These are phyloP conservation scores for Chlorella sp. DNA, from an alignment of 139 green algal genomes.

Conservation along the genomic window DNA sequence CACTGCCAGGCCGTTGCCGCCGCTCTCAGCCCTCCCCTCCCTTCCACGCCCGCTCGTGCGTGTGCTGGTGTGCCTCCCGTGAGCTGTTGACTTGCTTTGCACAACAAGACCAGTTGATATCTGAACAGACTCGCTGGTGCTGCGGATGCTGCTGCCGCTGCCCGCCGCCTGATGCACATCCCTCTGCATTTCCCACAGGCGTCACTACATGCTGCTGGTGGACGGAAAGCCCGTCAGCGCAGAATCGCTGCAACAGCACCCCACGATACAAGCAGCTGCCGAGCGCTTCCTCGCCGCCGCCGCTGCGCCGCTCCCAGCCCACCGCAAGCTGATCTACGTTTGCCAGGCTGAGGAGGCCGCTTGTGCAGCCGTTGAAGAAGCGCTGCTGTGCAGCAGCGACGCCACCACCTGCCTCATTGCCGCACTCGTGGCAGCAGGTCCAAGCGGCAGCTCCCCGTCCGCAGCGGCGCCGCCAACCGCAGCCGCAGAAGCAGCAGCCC, in stretches of 20 bases:
- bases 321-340: not conserved
- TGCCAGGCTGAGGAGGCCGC: slow-evolving; percentile 9
- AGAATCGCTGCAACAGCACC: not conserved
- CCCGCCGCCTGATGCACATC: too few species aligned
- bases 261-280: not conserved
- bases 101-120: too few species aligned
- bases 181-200: too few species aligned
- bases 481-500: not conserved
- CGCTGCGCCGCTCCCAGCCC: not conserved
- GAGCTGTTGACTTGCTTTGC: too few species aligned
- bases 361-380: not conserved
- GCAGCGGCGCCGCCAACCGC: not conserved
- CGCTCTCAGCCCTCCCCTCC: too few species aligned
- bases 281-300: not conserved
- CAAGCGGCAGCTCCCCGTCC: not conserved
- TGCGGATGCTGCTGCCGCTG: too few species aligned
- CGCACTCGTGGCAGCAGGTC: not conserved
- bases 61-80: too few species aligned
- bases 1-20: too few species aligned
- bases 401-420: slow-evolving; percentile 33
- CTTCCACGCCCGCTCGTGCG: too few species aligned
- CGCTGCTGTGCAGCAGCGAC: slow-evolving; percentile 12
- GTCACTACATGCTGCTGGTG: not conserved
- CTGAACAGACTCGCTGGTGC: too few species aligned
- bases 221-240: not conserved